Evolutionary conservation across 495 filamentous ascomycete genomes (phyloP).

Genomic region (Penicillium desertorum): DNA sequence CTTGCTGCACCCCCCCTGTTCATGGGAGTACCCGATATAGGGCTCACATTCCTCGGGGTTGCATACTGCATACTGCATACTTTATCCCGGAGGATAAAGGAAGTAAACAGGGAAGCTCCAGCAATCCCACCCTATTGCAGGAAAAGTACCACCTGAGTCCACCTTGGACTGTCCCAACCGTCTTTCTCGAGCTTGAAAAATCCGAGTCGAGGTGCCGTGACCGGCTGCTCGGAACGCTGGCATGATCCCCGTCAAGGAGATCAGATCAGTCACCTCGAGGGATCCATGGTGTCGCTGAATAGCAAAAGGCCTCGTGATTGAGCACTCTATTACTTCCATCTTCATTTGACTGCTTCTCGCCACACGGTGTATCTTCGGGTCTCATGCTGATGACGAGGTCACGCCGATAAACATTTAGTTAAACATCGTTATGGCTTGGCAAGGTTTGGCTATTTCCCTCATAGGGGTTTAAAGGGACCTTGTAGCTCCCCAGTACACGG

Average conservation of each 20-base stretch:
- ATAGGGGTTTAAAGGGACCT: neutral
- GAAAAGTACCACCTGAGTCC: constrained; percentile 3
- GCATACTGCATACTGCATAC: constrained; percentile 13
- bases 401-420: constrained; percentile 8
- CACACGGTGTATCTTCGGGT: neutral
- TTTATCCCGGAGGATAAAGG: constrained; percentile 6
- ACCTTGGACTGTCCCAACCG: neutral
- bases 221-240: constrained; percentile 5
- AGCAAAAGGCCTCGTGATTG: neutral
- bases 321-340: neutral
- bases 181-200: neutral
- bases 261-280: neutral
- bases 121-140: constrained; percentile 3
- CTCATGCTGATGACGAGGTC: constrained; percentile 9
- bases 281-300: neutral
- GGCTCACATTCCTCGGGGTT: constrained; percentile 5
- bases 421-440: neutral
- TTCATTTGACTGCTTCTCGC: neutral
- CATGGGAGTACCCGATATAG: neutral
- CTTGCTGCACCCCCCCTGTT: neutral
- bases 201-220: neutral
- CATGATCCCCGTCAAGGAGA: constrained; percentile 4
- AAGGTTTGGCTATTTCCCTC: neutral
- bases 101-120: neutral
- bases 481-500: neutral